Percentiles rank a stretch among this genome's conserved stretches.
Evolutionary conservation across 108 stramenopile genomes (phyloP).

Genomic region (Seminavis robusta): DNA sequence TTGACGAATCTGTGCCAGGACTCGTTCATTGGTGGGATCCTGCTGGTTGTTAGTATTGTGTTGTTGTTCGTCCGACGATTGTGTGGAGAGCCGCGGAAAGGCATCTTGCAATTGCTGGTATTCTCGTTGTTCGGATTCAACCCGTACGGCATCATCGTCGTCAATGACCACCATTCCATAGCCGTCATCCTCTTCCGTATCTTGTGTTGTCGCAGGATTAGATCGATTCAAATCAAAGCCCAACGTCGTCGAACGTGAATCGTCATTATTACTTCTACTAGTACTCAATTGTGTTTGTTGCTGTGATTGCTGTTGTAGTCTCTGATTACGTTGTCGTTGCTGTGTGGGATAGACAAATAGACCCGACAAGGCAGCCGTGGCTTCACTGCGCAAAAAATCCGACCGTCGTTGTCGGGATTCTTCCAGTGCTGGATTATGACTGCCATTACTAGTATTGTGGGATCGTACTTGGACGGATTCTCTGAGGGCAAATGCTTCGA

Average conservation of each 20-base stretch:
- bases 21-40: conserved; percentile 16
- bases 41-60: background rate
- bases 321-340: background rate
- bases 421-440: conserved; percentile 5
- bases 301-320: background rate
- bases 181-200: conserved; percentile 8
- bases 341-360: conserved; percentile 56
- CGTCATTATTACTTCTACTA: too few relatives aligned
- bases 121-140: conserved; percentile 29
- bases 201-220: conserved; percentile 10
- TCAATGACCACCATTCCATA: conserved; percentile 50
- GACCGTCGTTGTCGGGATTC: background rate
- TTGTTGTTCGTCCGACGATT: too few relatives aligned
- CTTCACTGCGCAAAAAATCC: conserved; percentile 39
- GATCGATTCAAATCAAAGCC: conserved; percentile 48
- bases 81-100: conserved; percentile 53
- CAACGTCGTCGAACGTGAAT: too few relatives aligned
- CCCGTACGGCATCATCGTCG: conserved; percentile 43
- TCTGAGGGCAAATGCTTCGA: conserved; percentile 40
- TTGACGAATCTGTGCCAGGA: conserved; percentile 9
- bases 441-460: background rate
- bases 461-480: conserved; percentile 41
- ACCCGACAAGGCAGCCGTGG: conserved; percentile 47
- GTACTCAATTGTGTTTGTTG: background rate
- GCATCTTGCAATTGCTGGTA: conserved; percentile 40